Percentiles rank a stretch among this genome's conserved stretches.
phyloP scores from a whole-genome alignment of 805 yeast genomes.

The Ogataea glucozyma region DNA sequence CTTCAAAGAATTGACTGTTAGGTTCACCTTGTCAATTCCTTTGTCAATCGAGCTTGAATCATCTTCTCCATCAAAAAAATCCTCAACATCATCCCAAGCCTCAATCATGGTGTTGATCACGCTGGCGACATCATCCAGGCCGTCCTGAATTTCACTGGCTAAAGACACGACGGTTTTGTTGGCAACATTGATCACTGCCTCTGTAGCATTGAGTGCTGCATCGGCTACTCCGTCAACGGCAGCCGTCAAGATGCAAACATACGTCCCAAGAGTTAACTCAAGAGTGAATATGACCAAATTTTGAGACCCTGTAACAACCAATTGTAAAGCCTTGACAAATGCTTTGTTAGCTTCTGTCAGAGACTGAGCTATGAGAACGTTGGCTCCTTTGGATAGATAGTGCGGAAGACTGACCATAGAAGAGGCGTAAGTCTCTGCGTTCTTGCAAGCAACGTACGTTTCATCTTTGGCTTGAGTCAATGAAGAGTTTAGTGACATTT shows the following conservation, averaged over 20 bases:
- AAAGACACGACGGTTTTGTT: conserved; percentile 57
- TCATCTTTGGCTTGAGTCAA: conserved; percentile 41
- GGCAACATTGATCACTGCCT: conserved; percentile 56
- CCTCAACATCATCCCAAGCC: conserved; percentile 44
- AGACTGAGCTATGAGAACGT: conserved; percentile 47
- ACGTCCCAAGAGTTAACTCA: conserved; percentile 81
- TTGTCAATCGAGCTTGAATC: conserved; percentile 35
- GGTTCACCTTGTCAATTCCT: conserved; percentile 49
- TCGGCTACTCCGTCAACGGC: conserved; percentile 71
- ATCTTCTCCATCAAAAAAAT: conserved; percentile 53
- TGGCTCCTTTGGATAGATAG: conserved; percentile 55
- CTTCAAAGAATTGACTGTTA: conserved; percentile 56
- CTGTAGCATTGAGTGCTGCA: conserved; percentile 73
- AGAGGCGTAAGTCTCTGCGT: conserved; percentile 43
- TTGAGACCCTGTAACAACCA: conserved; percentile 58
- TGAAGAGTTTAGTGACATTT: conserved; percentile 44
- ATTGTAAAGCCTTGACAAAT: conserved; percentile 42
- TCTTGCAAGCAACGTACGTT: conserved; percentile 46
- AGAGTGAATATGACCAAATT: conserved; percentile 61
- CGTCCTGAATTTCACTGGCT: conserved; percentile 65
- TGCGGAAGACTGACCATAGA: conserved; percentile 50
- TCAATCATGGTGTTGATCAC: conserved; percentile 56
- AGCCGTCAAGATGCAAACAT: conserved; percentile 76
- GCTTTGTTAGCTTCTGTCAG: conserved; percentile 51
- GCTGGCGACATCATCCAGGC: conserved; percentile 58